Evolutionary conservation across 1,284 basidiomycete species (phyloP), one percentile per base, ranked within the genome.

Genomic region (Puccinia hordei): DNA sequence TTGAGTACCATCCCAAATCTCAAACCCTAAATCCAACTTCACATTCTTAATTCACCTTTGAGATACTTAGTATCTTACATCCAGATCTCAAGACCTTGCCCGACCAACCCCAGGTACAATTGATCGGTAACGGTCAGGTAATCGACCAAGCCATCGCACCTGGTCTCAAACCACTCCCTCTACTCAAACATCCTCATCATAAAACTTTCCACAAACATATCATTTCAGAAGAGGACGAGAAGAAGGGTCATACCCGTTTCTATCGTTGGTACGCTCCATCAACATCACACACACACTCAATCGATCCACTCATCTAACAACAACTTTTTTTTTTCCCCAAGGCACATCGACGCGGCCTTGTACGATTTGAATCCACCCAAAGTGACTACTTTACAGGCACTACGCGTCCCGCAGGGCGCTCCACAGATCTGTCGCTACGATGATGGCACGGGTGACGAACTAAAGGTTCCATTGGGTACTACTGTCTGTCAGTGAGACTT

Each of bases 301-400:
- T 63, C 27, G 33, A 49, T 46, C 49, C 46, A n/a, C n/a, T n/a
- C n/a, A n/a, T n/a, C n/a, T n/a, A n/a, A n/a, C n/a, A n/a, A n/a
- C n/a, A n/a, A n/a, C n/a, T n/a, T n/a, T n/a, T n/a, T n/a, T n/a
- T n/a, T n/a, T n/a, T n/a, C n/a, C n/a, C 55, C 8, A 83, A 84
- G 87, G 87, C 94, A 96, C 86, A 95, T 96, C 85, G 94, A 97
- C 84, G 94, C 94, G 0, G 94, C 94, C 0, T 87, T 96, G 35
- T 97, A 96, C 86, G 90, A 92, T 82, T 89, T 94, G 33, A 80
- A 84, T 35, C 82, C 84, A 41, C 94, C 94, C 2, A 91, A 89
- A 83, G 94, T 94, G 57, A 97, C 95, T 1, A 93, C 94, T 0
- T 89, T 97, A 10, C 94, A 95, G 83, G 93, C 90, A 0, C 87